Evolutionary conservation across 2,329 filamentous ascomycete genomes (phyloP), one percentile per base, ranked within the genome.

Genomic region (Hypoxylon sp.): DNA sequence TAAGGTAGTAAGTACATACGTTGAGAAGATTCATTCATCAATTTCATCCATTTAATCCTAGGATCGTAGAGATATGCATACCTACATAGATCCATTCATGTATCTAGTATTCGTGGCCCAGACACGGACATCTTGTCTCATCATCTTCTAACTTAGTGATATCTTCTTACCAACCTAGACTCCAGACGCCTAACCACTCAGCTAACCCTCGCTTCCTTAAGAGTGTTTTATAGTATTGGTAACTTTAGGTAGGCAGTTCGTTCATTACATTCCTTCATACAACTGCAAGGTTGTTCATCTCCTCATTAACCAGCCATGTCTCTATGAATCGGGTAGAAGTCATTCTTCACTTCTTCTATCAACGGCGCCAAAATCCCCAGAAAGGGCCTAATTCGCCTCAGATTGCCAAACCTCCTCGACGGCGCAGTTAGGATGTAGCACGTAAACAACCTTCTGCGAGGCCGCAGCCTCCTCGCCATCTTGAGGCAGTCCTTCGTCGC

Each of bases 341-440:
- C 14, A 21, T 16, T 51, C 43, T 14, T n/a, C 5, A 41, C 32
- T 23, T 41, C 41, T 19, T 14, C 41, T 19, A 6, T 11, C 16
- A 53, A 41, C 23, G 23, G 14, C 14, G 6, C 16, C 16, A 21
- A 37, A 5, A 12, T 6, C 6, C 34, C 5, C 7, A 19, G 2
- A 4, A 41, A 14, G 12, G 37, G 11, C 16, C 3, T 21, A 21
- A 41, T 8, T 11, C 8, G 3, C 2, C 7, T 41, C 16, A 19
- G 2, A 21, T 14, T 1, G 27, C 61, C 61, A 74, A 34, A 70
- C 70, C 67, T 88, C 86, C 69, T 97, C 94, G 8, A 96, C 85
- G 0, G 92, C 92, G 76, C 93, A 97, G 81, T 98, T 98, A 63
- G 96, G 96, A 81, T 99, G 96, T 71, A 99, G 77, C 25, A 97